phyloP scores from a whole-genome alignment of 2,329 filamentous ascomycete species.

The Achaetomium macrosporum region DNA sequence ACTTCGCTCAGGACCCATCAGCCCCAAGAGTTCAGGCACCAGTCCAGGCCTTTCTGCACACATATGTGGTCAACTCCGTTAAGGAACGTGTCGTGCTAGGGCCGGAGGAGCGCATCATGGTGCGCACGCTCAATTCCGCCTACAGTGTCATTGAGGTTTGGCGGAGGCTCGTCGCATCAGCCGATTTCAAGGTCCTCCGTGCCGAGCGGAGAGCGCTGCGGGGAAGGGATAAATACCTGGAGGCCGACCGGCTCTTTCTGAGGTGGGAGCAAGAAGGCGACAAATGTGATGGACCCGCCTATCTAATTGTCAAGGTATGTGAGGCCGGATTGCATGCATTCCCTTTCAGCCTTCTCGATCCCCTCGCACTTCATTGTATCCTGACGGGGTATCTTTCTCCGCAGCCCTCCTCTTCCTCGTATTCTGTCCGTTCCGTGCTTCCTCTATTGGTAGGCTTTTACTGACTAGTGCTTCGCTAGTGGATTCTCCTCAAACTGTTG shows the following conservation, averaged over 20 bases:
- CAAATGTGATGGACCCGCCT: slow-evolving; percentile 4
- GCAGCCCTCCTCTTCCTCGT: neutral
- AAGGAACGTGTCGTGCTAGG: slow-evolving; percentile 7
- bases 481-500: slow-evolving; percentile 1
- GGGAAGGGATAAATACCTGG: neutral
- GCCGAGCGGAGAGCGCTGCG: neutral
- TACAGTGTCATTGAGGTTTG: slow-evolving; percentile 11
- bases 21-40: neutral
- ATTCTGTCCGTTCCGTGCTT: slow-evolving; percentile 2
- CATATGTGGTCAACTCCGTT: slow-evolving; percentile 1
- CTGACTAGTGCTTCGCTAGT: slow-evolving; percentile 8
- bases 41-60: slow-evolving; percentile 1
- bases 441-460: slow-evolving; percentile 4
- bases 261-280: slow-evolving; percentile 9
- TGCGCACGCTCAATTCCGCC: slow-evolving; percentile 2
- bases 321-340: neutral
- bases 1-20: slow-evolving; percentile 4
- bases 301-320: slow-evolving; percentile 8
- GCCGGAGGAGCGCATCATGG: slow-evolving; percentile 2
- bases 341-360: neutral
- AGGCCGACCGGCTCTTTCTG: slow-evolving; percentile 2
- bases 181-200: slow-evolving; percentile 10
- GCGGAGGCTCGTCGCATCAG: slow-evolving; percentile 4
- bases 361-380: neutral
- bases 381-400: too few species aligned